Conservation (phyloP, 306 rosid species). For the Lathyrus tuberosus region DNA sequence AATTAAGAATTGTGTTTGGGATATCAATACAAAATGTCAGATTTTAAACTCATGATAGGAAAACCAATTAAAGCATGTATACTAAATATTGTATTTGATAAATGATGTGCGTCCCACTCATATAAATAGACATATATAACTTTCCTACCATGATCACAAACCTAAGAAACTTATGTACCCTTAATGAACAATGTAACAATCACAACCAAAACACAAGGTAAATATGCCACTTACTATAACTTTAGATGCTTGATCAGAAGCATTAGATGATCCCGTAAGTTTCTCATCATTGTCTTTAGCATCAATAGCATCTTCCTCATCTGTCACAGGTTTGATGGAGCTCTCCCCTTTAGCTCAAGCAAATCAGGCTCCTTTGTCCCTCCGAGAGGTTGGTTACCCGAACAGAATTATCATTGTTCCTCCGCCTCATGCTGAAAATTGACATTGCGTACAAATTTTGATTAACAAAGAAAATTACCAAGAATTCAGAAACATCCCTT, state of each 20-base stretch:
- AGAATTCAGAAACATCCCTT: too few relatives aligned
- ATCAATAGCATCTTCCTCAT: conserved; percentile 45
- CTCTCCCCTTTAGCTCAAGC: conserved; percentile 51
- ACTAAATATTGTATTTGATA: conserved; percentile 12
- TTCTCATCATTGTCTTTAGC: conserved; percentile 47
- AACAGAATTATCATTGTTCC: too few relatives aligned
- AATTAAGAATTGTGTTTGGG: conserved; percentile 28
- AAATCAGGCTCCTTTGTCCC: too few relatives aligned
- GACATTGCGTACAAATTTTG: too few relatives aligned
- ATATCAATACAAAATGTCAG: conserved; percentile 13
- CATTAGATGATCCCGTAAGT: conserved; percentile 35
- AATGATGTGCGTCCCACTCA: not conserved
- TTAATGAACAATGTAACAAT: not conserved
- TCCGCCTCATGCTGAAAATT: too few relatives aligned
- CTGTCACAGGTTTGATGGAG: conserved; percentile 62
- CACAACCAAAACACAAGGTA: conserved; percentile 16
- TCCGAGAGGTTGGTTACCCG: too few relatives aligned
- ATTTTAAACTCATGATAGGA: conserved; percentile 5
- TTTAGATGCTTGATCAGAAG: conserved; percentile 40
- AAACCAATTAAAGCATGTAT: conserved; percentile 25
- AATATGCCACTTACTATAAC: conserved; percentile 43
- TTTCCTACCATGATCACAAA: too few relatives aligned
- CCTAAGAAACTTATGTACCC: too few relatives aligned
- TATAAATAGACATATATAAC: too few relatives aligned
- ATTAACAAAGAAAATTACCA: too few relatives aligned